Evolutionary conservation across 75 land plant genomes (phyloP).

Genomic region (Adiantum capillusveneris): DNA sequence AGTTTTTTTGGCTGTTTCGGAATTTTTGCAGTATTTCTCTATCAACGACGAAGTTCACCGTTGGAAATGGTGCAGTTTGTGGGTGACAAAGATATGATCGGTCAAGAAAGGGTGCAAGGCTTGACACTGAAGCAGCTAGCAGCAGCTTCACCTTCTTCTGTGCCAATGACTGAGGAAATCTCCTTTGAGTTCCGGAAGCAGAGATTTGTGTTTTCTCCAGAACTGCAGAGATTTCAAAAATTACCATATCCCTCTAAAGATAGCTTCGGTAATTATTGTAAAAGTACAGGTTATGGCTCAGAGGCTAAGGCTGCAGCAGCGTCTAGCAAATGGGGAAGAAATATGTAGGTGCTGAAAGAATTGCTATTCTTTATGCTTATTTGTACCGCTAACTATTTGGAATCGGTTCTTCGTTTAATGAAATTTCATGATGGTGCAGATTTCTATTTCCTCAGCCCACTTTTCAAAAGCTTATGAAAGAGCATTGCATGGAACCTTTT

Average conservation of each 20-base stretch:
- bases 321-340: constrained; percentile 89
- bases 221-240: constrained; percentile 67
- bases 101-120: not conserved
- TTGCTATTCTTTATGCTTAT: not conserved
- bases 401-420: too few relatives aligned
- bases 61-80: not conserved
- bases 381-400: too few relatives aligned
- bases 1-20: not conserved
- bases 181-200: constrained; percentile 94
- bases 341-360: constrained; percentile 53
- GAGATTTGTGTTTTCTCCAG: constrained; percentile 62
- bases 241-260: constrained; percentile 89
- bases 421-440: constrained; percentile 17
- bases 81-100: not conserved
- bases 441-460: constrained; percentile 98
- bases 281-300: constrained; percentile 73
- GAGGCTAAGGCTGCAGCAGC: constrained; percentile 78
- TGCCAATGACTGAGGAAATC: constrained; percentile 45
- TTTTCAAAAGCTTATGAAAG: constrained; percentile 90
- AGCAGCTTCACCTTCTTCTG: constrained; percentile 29
- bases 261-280: constrained; percentile 63
- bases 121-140: constrained; percentile 24
- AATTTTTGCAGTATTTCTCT: not conserved
- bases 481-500: constrained; percentile 94
- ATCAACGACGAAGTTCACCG: not conserved